phyloP scores from a whole-genome alignment of 805 yeast genomes.

The Ogataea paraovalis region DNA sequence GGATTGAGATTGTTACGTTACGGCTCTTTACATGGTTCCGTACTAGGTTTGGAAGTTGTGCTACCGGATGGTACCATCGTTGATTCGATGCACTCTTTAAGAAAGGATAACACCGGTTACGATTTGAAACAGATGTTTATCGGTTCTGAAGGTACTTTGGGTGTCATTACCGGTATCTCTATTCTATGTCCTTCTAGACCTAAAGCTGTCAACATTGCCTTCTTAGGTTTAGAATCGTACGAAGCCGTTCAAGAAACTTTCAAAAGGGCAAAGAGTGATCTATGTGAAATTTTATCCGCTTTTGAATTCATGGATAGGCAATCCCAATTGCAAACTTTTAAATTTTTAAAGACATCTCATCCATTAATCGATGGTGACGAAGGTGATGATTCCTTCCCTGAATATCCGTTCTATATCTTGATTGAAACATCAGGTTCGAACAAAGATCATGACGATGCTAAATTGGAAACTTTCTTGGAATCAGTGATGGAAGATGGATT shows the following conservation, averaged over 20 bases:
- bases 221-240: slow-evolving; percentile 75
- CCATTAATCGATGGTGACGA: slow-evolving; percentile 48
- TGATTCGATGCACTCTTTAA: slow-evolving; percentile 74
- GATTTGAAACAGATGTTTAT: slow-evolving; percentile 89
- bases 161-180: slow-evolving; percentile 86
- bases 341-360: slow-evolving; percentile 55
- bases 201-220: slow-evolving; percentile 79
- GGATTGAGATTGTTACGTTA: slow-evolving; percentile 83
- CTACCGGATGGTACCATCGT: slow-evolving; percentile 82
- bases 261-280: slow-evolving; percentile 69
- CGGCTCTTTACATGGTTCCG: slow-evolving; percentile 91
- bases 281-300: slow-evolving; percentile 84
- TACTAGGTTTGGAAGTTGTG: slow-evolving; percentile 89
- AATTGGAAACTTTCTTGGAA: slow-evolving; percentile 81
- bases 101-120: slow-evolving; percentile 95
- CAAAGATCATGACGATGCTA: slow-evolving; percentile 88
- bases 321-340: slow-evolving; percentile 60
- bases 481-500: slow-evolving; percentile 76
- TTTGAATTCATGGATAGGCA: slow-evolving; percentile 89
- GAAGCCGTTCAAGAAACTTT: slow-evolving; percentile 83
- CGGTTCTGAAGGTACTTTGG: slow-evolving; percentile 92
- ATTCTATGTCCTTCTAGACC: slow-evolving; percentile 89
- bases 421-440: slow-evolving; percentile 97
- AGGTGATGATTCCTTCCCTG: slow-evolving; percentile 45
- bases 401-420: slow-evolving; percentile 83